Percentiles rank a stretch among this genome's conserved stretches.
These are phyloP conservation scores for Cenchrus americanus DNA, from an alignment of 176 grass and related monocot genomes.

Conservation along the genomic window DNA sequence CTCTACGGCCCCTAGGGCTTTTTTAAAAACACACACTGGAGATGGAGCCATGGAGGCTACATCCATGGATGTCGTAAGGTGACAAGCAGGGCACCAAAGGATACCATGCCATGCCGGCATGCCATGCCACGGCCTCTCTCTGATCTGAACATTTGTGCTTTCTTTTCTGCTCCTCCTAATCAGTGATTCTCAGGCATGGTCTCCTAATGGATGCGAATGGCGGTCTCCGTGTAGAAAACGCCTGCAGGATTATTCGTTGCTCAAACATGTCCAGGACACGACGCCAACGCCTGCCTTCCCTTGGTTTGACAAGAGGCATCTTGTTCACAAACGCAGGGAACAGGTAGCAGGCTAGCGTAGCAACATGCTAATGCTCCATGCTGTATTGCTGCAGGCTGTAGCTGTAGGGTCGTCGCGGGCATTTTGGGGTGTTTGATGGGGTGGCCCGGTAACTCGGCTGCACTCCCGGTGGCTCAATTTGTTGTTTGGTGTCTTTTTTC, in stretches of 20 bases:
- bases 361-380: neutral
- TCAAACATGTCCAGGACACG: conserved; percentile 45
- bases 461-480: too few relatives aligned
- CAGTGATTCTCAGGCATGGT: neutral
- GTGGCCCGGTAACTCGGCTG: too few relatives aligned
- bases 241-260: conserved; percentile 27
- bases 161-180: neutral
- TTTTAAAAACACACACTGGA: neutral
- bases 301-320: conserved; percentile 20
- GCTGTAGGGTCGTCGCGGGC: neutral
- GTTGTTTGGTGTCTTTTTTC: too few relatives aligned
- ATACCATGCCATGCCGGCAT: neutral
- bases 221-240: neutral
- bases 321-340: neutral
- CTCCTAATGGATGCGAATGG: neutral
- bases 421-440: too few relatives aligned
- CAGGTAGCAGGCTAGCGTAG: neutral
- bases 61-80: neutral
- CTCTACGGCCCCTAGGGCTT: neutral
- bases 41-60: neutral
- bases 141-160: neutral
- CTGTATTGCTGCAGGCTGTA: neutral
- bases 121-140: neutral
- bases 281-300: neutral
- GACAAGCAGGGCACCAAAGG: neutral